phyloP scores from a whole-genome alignment of 129 eudicot genomes.

The Silybum marianum region DNA sequence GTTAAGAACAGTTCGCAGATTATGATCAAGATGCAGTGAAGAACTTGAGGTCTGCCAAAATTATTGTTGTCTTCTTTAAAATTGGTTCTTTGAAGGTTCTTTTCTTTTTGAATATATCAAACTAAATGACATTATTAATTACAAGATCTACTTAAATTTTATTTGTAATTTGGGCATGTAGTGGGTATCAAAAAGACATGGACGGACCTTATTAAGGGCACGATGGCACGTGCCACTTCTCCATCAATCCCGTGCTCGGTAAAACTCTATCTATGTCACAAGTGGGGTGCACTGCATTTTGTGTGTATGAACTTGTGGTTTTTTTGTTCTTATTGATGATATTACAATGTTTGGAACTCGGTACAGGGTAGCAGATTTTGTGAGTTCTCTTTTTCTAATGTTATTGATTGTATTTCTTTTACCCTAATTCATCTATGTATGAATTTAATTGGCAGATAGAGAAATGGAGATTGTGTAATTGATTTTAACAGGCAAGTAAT shows the following conservation, averaged over 20 bases:
- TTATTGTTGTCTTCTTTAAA: no score
- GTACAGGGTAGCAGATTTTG: slow-evolving; percentile 3
- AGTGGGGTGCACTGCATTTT: slow-evolving; percentile 19
- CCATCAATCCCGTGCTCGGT: slow-evolving; percentile 21
- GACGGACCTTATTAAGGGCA: no score
- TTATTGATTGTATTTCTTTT: neutral
- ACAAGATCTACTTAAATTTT: no score
- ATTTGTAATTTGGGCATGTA: no score
- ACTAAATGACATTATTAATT: no score
- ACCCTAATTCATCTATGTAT: neutral
- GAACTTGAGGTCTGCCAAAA: no score
- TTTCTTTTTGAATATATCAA: no score
- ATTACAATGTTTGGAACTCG: slow-evolving; percentile 20
- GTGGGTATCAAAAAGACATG: no score
- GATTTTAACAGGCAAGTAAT: neutral
- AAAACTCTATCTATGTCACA: slow-evolving; percentile 19
- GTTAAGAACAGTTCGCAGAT: no score
- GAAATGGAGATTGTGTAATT: neutral
- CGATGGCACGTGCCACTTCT: slow-evolving; percentile 31
- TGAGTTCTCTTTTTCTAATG: neutral
- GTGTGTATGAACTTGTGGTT: slow-evolving; percentile 8
- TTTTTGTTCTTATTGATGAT: slow-evolving; percentile 24
- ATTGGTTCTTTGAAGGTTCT: no score
- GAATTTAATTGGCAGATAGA: neutral
- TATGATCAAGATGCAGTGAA: no score